Evolutionary conservation across 129 eudicot species (phyloP).

Genomic region (Flaveria trinervia): DNA sequence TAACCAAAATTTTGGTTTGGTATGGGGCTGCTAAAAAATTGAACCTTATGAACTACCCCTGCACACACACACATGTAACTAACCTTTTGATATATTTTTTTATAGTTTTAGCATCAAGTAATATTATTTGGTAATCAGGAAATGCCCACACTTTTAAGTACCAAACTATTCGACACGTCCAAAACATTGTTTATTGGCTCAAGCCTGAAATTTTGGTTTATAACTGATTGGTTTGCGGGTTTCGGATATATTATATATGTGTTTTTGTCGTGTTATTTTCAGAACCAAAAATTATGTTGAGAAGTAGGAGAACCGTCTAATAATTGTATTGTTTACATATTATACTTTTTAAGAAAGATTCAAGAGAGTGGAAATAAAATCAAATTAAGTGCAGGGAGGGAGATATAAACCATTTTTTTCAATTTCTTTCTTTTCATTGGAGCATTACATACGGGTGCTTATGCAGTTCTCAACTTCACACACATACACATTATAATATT

Average conservation of each 20-base stretch:
- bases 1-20: neutral
- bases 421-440: too few species aligned
- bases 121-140: neutral
- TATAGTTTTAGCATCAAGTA: conserved; percentile 1
- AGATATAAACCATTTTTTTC: too few species aligned
- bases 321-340: too few species aligned
- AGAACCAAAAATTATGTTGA: too few species aligned
- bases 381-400: too few species aligned
- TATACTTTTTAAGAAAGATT: too few species aligned
- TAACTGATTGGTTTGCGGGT: neutral
- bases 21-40: neutral
- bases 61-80: neutral
- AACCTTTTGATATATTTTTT: neutral
- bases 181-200: neutral
- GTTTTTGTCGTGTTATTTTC: too few species aligned
- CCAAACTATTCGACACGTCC: neutral
- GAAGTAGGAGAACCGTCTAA: too few species aligned
- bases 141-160: neutral
- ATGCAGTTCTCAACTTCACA: neutral
- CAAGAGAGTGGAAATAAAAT: too few species aligned
- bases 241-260: too few species aligned
- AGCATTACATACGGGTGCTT: too few species aligned
- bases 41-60: neutral
- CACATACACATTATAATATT: neutral
- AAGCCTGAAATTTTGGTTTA: neutral